Evolutionary conservation across 2,329 filamentous ascomycete genomes (phyloP).

Genomic region (Hypomyces rosellus): DNA sequence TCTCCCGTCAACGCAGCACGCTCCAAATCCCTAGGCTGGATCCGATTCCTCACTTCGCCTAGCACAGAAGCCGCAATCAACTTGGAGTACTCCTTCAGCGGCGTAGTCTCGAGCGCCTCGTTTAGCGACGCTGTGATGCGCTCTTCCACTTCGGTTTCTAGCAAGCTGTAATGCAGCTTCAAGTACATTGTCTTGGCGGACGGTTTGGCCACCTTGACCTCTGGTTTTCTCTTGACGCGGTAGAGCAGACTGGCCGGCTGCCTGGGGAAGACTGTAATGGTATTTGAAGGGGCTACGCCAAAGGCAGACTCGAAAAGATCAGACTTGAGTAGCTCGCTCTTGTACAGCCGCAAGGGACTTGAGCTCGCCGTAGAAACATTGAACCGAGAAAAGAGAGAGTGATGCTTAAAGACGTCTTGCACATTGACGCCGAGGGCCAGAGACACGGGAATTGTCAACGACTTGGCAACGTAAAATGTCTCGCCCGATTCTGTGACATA

Average conservation of each 20-base stretch:
- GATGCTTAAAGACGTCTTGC: slow-evolving; percentile 87
- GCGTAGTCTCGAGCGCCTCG: slow-evolving; percentile 32
- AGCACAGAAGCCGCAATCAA: slow-evolving; percentile 40
- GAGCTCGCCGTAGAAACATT: slow-evolving; percentile 76
- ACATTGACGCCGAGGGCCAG: slow-evolving; percentile 91
- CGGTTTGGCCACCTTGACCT: slow-evolving; percentile 26
- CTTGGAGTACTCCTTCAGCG: slow-evolving; percentile 40
- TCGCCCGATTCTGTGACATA: slow-evolving; percentile 63
- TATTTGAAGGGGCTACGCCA: slow-evolving; percentile 44
- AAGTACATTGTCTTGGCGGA: slow-evolving; percentile 52
- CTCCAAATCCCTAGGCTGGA: slow-evolving; percentile 49
- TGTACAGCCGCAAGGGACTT: slow-evolving; percentile 67
- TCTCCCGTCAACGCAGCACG: slow-evolving; percentile 47
- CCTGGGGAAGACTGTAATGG: slow-evolving; percentile 65
- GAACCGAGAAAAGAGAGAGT: slow-evolving; percentile 78
- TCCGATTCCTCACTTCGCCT: slow-evolving; percentile 34
- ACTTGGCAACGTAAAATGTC: slow-evolving; percentile 29
- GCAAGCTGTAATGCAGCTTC: slow-evolving; percentile 65
- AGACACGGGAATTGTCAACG: slow-evolving; percentile 63
- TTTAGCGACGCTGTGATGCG: slow-evolving; percentile 40
- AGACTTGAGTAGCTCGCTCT: slow-evolving; percentile 61
- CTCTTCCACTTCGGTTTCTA: slow-evolving; percentile 65
- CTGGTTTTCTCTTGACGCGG: slow-evolving; percentile 58
- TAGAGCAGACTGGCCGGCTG: slow-evolving; percentile 79
- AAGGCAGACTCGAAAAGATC: slow-evolving; percentile 61